phyloP scores from a whole-genome alignment of 2,329 filamentous ascomycete genomes.

The Botrytis aclada region DNA sequence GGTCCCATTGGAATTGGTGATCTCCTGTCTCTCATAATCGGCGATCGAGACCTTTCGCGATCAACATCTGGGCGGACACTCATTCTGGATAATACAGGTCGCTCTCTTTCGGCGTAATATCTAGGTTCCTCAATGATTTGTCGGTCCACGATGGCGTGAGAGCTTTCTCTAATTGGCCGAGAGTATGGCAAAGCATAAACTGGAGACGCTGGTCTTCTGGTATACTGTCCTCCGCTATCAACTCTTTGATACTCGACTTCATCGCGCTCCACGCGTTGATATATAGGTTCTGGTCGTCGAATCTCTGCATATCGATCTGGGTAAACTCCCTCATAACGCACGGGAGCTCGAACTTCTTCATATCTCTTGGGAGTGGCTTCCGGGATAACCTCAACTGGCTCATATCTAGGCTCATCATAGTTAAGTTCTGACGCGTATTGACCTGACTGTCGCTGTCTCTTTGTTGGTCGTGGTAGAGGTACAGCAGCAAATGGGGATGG shows the following conservation, averaged over 20 bases:
- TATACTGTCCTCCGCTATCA: slow-evolving; percentile 25
- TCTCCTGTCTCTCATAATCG: slow-evolving; percentile 44
- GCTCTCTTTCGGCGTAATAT: slow-evolving; percentile 44
- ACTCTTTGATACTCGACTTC: slow-evolving; percentile 30
- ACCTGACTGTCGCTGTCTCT: slow-evolving; percentile 52
- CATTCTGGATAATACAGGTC: slow-evolving; percentile 42
- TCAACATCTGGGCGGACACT: slow-evolving; percentile 50
- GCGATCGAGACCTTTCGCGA: slow-evolving; percentile 49
- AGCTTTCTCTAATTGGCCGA: slow-evolving; percentile 31
- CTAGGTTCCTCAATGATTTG: slow-evolving; percentile 37
- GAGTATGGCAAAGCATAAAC: slow-evolving; percentile 32
- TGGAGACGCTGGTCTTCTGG: slow-evolving; percentile 33
- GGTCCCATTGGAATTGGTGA: slow-evolving; percentile 48
- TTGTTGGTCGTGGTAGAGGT: slow-evolving; percentile 53
- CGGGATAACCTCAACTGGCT: slow-evolving; percentile 34
- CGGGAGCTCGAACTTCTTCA: slow-evolving; percentile 25
- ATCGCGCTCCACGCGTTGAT: slow-evolving; percentile 34
- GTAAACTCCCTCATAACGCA: slow-evolving; percentile 26
- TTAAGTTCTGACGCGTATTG: slow-evolving; percentile 43
- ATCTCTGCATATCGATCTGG: slow-evolving; percentile 31
- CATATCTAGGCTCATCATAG: slow-evolving; percentile 47
- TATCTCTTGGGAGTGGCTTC: slow-evolving; percentile 26
- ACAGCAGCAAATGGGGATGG: slow-evolving; percentile 56
- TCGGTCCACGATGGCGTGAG: slow-evolving; percentile 32
- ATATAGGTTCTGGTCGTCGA: slow-evolving; percentile 29